phyloP scores from a whole-genome alignment of 2,329 filamentous ascomycete species.

The Hymenoscyphus salicellus region DNA sequence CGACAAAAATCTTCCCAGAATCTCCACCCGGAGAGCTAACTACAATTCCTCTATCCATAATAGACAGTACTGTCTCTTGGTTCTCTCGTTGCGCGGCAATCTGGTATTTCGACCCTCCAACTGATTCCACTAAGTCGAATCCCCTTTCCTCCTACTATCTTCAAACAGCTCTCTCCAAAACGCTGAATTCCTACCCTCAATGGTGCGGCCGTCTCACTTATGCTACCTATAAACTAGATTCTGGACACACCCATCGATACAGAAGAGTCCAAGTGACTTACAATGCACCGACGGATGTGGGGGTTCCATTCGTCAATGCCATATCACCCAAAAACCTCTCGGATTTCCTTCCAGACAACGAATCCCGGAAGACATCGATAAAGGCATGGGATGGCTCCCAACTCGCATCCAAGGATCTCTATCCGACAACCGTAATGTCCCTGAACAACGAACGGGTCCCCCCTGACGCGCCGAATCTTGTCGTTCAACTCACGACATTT shows the following conservation, averaged over 20 bases:
- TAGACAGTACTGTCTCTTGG: conserved; percentile 43
- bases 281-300: conserved; percentile 40
- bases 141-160: conserved; percentile 20
- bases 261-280: conserved; percentile 40
- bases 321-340: conserved; percentile 32
- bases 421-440: conserved; percentile 37
- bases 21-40: conserved; percentile 9
- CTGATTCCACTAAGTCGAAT: conserved; percentile 8
- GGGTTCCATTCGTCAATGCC: conserved; percentile 41
- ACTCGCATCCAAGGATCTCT: conserved; percentile 38
- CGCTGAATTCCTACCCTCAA: conserved; percentile 42
- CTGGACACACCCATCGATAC: conserved; percentile 34
- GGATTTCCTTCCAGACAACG: conserved; percentile 35
- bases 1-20: conserved; percentile 23
- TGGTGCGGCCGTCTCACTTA: conserved; percentile 44
- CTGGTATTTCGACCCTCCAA: conserved; percentile 43
- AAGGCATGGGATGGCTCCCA: conserved; percentile 39
- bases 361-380: conserved; percentile 16
- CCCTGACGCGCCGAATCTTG: conserved; percentile 29
- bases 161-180: conserved; percentile 35
- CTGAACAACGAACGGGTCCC: conserved; percentile 26
- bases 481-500: conserved; percentile 43
- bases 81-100: conserved; percentile 43
- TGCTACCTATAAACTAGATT: conserved; percentile 27
- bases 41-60: conserved; percentile 38